Percentiles rank a stretch among this genome's conserved stretches.
Evolutionary conservation across 371 early-diverging fungal species (phyloP).

Genomic region (Chytridium lagenaria): DNA sequence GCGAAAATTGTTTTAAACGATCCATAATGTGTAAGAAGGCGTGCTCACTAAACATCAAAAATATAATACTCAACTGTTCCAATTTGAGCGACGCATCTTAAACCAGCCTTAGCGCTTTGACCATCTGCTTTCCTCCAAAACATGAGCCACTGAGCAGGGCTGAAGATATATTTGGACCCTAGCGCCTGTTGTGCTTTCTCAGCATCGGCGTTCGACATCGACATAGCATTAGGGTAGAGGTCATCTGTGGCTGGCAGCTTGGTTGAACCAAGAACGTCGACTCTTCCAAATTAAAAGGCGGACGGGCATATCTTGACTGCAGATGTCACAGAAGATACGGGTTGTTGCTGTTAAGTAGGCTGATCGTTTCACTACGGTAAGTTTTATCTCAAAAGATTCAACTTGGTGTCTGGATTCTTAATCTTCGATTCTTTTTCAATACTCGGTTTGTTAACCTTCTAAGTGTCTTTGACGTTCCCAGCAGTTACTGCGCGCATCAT

Average conservation of each 20-base stretch:
- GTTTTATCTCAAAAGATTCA: no score
- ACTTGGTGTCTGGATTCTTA: no score
- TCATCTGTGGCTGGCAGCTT: conserved; percentile 25
- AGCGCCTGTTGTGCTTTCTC: conserved; percentile 30
- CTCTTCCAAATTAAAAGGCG: conserved; percentile 28
- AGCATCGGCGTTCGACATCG: conserved; percentile 18
- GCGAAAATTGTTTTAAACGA: no score
- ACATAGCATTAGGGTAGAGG: conserved; percentile 25
- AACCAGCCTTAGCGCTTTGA: conserved; percentile 24
- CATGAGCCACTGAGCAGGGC: conserved; percentile 27
- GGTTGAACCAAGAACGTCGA: conserved; percentile 23
- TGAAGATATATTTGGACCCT: conserved; percentile 25
- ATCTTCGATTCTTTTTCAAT: no score
- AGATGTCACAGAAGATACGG: not conserved
- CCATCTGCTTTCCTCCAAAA: conserved; percentile 24
- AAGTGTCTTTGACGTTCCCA: no score
- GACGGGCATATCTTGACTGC: not conserved
- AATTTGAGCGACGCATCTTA: conserved; percentile 29
- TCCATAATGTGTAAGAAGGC: no score
- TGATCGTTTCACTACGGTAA: no score
- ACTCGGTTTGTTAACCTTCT: no score
- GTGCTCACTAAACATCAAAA: no score
- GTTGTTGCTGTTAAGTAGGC: not conserved
- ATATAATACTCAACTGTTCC: conserved; percentile 29
- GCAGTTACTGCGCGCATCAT: no score